These are phyloP conservation scores for Borealophlyctis nickersoniae DNA, from an alignment of 192 early-diverging fungal genomes.

Conservation along the genomic window DNA sequence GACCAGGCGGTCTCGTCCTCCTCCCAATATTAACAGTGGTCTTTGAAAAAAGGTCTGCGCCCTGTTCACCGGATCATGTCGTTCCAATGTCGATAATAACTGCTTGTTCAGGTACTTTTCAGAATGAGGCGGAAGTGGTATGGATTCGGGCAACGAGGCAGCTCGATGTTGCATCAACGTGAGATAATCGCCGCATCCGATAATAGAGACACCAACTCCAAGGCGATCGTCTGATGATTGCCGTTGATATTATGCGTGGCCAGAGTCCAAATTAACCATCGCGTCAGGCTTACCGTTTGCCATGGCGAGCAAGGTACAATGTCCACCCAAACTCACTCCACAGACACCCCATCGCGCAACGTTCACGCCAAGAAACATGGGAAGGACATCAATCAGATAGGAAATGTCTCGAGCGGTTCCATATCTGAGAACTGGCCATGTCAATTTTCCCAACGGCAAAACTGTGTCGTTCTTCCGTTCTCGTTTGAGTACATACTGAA, in stretches of 20 bases:
- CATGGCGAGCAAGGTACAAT: constrained; percentile 40
- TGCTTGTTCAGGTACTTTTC: constrained; percentile 6
- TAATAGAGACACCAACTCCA: constrained; percentile 13
- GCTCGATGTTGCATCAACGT: constrained; percentile 30
- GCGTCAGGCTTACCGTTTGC: constrained; percentile 27
- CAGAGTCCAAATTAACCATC: no score
- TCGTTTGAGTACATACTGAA: constrained; percentile 15
- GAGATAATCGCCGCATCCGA: constrained; percentile 38
- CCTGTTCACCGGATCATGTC: constrained; percentile 19
- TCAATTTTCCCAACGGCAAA: constrained; percentile 18
- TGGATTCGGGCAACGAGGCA: not conserved
- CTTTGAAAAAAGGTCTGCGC: constrained; percentile 1
- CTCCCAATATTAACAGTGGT: constrained; percentile 13
- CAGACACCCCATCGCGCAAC: constrained; percentile 44
- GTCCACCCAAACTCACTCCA: constrained; percentile 54
- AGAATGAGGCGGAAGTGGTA: constrained; percentile 16
- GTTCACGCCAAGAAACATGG: constrained; percentile 34
- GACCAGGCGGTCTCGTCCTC: constrained; percentile 24
- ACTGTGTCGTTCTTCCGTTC: no score
- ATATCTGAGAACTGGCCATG: constrained; percentile 32
- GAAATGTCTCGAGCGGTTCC: constrained; percentile 42
- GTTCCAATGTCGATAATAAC: not conserved
- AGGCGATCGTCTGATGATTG: constrained; percentile 25
- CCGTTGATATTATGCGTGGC: no score
- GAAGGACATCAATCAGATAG: constrained; percentile 47